Conservation (phyloP, 2,329 filamentous ascomycete species). For the Microdochium paspali region DNA sequence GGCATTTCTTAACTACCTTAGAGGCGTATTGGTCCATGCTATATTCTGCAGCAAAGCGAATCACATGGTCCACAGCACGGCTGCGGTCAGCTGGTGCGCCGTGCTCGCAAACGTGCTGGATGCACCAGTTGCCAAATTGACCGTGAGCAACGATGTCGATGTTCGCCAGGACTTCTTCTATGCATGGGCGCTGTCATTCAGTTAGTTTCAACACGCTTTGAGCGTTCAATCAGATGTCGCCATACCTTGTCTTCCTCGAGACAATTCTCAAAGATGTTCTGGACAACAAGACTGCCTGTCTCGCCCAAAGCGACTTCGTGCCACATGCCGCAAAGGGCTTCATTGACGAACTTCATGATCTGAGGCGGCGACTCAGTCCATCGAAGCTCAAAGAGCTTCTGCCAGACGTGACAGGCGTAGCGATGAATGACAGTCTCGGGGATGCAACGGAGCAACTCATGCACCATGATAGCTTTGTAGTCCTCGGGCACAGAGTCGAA, state of each 20-base stretch:
- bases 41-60: constrained; percentile 88
- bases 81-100: constrained; percentile 84
- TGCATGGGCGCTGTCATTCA: constrained; percentile 71
- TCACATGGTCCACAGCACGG: constrained; percentile 89
- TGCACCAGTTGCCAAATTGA: constrained; percentile 99
- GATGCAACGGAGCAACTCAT: constrained; percentile 87
- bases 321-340: constrained; percentile 93
- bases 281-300: constrained; percentile 94
- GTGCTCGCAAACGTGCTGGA: constrained; percentile 98
- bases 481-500: constrained; percentile 97
- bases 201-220: constrained; percentile 4
- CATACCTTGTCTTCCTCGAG: constrained; percentile 94
- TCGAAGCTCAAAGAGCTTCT: constrained; percentile 95
- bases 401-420: constrained; percentile 98
- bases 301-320: constrained; percentile 95
- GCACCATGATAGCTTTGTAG: constrained; percentile 98
- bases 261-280: constrained; percentile 99
- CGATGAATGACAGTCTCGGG: constrained; percentile 97
- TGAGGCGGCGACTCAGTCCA: constrained; percentile 93
- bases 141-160: constrained; percentile 96
- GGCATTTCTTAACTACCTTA: constrained; percentile 97
- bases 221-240: background rate
- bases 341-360: constrained; percentile 98
- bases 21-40: constrained; percentile 99
- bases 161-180: constrained; percentile 89